Conservation (phyloP, 352 stramenopile genomes). For the Phytopythium aichiense region DNA sequence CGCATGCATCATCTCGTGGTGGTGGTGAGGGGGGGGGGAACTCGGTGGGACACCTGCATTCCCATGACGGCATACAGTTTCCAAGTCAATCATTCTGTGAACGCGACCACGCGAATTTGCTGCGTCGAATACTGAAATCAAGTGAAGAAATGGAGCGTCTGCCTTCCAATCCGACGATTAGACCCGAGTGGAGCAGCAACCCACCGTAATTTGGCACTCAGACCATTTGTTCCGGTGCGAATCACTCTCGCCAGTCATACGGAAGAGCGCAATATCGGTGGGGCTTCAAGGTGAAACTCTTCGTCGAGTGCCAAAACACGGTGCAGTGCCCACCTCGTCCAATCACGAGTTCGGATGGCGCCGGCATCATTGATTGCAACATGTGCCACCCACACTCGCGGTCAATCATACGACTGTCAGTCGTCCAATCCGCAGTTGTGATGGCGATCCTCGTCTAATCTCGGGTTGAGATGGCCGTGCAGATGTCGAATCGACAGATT, state of each 20-base stretch:
- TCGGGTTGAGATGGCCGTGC: background rate
- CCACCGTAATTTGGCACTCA: background rate
- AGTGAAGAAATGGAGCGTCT: background rate
- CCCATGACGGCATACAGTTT: background rate
- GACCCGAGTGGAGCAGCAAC: background rate
- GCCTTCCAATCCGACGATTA: background rate
- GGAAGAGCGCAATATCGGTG: background rate
- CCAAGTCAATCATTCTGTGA: background rate
- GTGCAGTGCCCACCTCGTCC: background rate
- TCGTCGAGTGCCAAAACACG: background rate
- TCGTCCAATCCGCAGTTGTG: background rate
- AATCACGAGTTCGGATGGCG: background rate
- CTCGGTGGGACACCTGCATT: too few species aligned
- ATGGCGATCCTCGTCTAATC: background rate
- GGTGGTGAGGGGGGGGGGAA: too few species aligned
- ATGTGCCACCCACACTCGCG: background rate
- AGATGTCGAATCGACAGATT: background rate
- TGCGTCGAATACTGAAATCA: background rate
- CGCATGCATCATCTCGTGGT: too few species aligned
- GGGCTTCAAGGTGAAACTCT: background rate
- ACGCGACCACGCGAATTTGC: background rate
- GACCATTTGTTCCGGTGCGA: background rate
- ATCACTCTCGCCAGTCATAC: background rate
- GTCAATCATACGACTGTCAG: background rate
- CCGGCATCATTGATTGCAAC: too few species aligned